Conservation (phyloP, 208 protist species). For the Phytomonas sp. region DNA sequence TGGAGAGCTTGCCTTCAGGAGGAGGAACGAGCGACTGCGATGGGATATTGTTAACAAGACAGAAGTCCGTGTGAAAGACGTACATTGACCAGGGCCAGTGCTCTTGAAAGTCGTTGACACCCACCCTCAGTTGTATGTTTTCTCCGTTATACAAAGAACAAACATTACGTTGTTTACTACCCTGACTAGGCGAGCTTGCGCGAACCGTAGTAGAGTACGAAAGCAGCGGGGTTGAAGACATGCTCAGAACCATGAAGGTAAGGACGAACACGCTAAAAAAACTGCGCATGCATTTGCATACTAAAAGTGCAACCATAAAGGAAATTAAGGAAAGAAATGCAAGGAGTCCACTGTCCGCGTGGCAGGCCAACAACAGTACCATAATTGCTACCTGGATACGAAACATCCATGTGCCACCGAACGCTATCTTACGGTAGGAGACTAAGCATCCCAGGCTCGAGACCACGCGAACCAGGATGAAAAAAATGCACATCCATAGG, state of each 20-base stretch:
- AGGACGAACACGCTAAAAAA: background rate
- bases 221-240: background rate
- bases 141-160: background rate
- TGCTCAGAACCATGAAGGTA: background rate
- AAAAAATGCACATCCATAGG: background rate
- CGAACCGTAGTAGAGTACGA: background rate
- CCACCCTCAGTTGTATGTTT: background rate
- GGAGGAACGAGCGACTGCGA: background rate
- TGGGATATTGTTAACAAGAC: background rate
- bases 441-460: background rate
- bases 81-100: background rate
- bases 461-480: background rate
- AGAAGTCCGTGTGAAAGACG: background rate
- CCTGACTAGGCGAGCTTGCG: background rate
- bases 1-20: background rate
- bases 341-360: background rate
- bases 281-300: background rate
- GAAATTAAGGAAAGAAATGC: background rate
- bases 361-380: background rate
- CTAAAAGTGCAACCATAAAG: background rate
- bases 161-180: background rate
- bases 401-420: background rate
- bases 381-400: background rate
- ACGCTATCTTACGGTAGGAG: background rate
- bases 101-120: background rate